A percentile compares a stretch with the other conserved stretches of the same genome.
Evolutionary conservation across 1,284 basidiomycete genomes (phyloP).

Genomic region (Heliocybe sulcata): DNA sequence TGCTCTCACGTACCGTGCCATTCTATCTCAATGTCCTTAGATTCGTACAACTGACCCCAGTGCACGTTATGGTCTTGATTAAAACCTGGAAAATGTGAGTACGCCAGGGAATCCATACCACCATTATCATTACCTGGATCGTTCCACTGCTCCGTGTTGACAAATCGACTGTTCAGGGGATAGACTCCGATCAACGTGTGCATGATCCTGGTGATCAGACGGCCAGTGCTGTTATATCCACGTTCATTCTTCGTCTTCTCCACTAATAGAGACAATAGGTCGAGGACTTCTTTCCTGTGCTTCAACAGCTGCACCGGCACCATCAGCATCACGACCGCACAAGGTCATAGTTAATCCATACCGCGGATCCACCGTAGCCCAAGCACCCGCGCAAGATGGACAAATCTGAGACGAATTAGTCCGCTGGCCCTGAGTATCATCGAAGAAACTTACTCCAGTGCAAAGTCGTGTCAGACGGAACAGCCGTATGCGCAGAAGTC

Average conservation of each 20-base stretch:
- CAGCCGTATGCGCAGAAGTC: conserved; percentile 76
- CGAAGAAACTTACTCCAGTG: conserved; percentile 77
- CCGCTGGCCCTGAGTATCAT: conserved; percentile 1
- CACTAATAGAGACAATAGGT: conserved; percentile 63
- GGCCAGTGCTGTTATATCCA: conserved; percentile 80
- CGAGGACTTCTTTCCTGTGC: conserved; percentile 64
- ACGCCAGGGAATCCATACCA: conserved; percentile 1
- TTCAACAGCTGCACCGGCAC: conserved; percentile 49
- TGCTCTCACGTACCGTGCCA: conserved; percentile 69
- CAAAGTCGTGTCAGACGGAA: conserved; percentile 86
- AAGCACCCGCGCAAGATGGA: conserved; percentile 74
- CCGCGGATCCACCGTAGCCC: conserved; percentile 60
- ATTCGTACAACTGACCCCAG: conserved; percentile 83
- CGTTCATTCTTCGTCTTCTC: conserved; percentile 86
- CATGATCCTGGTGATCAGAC: conserved; percentile 75
- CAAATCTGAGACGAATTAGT: conserved; percentile 36
- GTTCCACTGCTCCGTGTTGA: conserved; percentile 82
- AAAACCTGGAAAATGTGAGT: conserved; percentile 43
- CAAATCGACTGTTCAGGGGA: conserved; percentile 75
- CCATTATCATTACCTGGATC: conserved; percentile 47
- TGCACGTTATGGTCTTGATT: conserved; percentile 64
- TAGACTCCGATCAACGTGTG: conserved; percentile 77
- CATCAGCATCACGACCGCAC: neutral
- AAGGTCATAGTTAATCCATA: conserved; percentile 24
- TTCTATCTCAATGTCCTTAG: conserved; percentile 75